Conservation (phyloP, 345 rosid genomes). For the Mangifera indica region DNA sequence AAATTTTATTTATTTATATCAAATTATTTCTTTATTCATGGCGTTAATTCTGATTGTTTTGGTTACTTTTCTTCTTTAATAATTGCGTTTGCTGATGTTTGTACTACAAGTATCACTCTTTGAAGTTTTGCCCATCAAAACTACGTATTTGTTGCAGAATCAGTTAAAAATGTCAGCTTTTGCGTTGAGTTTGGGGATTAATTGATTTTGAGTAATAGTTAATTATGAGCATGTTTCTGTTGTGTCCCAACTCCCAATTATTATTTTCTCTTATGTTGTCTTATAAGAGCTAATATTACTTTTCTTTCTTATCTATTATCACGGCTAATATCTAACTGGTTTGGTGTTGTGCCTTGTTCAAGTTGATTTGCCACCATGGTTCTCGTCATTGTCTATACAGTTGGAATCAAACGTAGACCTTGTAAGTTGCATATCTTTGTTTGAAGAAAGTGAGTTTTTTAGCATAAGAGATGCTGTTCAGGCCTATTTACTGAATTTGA, state of each 20-base stretch:
- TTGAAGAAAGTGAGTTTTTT: neutral
- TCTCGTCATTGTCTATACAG: conserved; percentile 70
- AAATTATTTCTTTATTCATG: neutral
- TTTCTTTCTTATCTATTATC: neutral
- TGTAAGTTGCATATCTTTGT: conserved; percentile 51
- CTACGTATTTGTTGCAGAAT: conserved; percentile 1
- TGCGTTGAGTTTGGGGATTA: neutral
- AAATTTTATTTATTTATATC: too few species aligned
- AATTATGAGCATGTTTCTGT: neutral
- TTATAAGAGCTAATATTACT: neutral
- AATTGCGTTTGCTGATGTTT: neutral
- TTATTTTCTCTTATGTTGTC: neutral
- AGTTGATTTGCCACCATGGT: conserved; percentile 96
- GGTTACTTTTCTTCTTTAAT: neutral
- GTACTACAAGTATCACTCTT: neutral
- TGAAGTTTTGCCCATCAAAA: neutral
- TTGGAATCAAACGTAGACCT: conserved; percentile 77
- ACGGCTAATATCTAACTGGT: conserved; percentile 7
- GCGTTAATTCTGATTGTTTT: neutral
- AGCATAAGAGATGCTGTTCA: neutral
- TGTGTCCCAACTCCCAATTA: neutral
- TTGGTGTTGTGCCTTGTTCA: conserved; percentile 32
- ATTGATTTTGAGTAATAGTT: neutral
- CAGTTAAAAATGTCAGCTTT: neutral
- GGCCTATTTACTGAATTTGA: neutral